phyloP scores from a whole-genome alignment of 1,139 yeast genomes.

The Wickerhamomyces sp. region DNA sequence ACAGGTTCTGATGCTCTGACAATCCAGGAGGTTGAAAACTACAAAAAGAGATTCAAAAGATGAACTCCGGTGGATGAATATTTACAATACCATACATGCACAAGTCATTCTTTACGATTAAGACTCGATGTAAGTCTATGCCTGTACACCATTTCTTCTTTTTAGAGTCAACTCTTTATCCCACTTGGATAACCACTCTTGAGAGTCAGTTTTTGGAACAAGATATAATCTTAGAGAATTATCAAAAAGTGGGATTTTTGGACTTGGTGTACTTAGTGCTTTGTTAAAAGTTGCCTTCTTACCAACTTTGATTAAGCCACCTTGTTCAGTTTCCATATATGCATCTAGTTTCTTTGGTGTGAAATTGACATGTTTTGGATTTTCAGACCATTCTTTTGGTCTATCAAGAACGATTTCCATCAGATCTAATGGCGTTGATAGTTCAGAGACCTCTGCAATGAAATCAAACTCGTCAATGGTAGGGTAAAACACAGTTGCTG shows the following conservation, averaged over 20 bases:
- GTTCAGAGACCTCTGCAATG: conserved; percentile 67
- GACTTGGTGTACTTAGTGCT: conserved; percentile 56
- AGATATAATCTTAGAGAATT: conserved; percentile 67
- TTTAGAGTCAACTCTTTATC: conserved; percentile 58
- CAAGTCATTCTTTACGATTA: not conserved
- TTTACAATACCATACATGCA: conserved; percentile 32
- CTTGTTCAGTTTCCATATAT: conserved; percentile 75
- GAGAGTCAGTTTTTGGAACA: conserved; percentile 68
- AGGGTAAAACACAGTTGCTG: conserved; percentile 80
- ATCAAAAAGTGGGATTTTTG: conserved; percentile 77
- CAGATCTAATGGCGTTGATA: conserved; percentile 56
- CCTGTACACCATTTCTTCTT: conserved; percentile 31
- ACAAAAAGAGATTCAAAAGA: conserved; percentile 34
- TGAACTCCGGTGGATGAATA: not conserved
- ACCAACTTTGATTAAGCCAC: conserved; percentile 85
- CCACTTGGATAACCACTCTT: conserved; percentile 65
- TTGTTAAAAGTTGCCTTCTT: conserved; percentile 64
- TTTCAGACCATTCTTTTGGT: conserved; percentile 69
- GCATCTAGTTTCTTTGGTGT: conserved; percentile 57
- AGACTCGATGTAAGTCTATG: not conserved
- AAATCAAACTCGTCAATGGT: conserved; percentile 81
- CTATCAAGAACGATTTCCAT: conserved; percentile 53
- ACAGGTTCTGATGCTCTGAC: conserved; percentile 39
- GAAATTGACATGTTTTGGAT: conserved; percentile 58
- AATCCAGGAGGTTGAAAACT: conserved; percentile 42